Conservation (phyloP, 139 green algal species). For the Desmodesmus armatus region DNA sequence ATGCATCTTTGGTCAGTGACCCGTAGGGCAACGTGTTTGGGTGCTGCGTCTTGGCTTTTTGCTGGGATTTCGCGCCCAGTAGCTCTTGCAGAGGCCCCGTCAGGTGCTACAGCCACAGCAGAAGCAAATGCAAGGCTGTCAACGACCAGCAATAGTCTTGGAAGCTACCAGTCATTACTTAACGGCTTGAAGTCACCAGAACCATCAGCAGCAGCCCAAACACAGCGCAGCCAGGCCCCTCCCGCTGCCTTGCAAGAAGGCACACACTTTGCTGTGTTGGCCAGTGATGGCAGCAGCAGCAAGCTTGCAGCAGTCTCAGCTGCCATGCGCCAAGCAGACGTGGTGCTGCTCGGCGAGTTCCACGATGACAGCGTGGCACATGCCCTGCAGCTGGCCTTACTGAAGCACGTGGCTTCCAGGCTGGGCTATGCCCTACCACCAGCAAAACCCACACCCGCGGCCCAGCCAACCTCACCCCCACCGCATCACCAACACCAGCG, state of each 20-base stretch:
- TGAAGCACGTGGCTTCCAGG: slow-evolving; percentile 1
- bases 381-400: slow-evolving; percentile 46
- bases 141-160: too few species aligned
- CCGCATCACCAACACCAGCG: background rate
- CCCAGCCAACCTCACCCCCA: too few species aligned
- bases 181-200: background rate
- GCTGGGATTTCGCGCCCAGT: too few species aligned
- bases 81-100: too few species aligned
- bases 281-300: background rate
- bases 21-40: too few species aligned
- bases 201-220: background rate
- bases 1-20: too few species aligned
- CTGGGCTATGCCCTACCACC: background rate
- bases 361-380: slow-evolving; percentile 61
- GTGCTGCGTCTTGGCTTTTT: too few species aligned
- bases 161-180: too few species aligned
- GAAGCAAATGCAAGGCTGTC: too few species aligned
- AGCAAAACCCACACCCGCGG: background rate
- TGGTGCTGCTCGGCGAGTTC: slow-evolving; percentile 57
- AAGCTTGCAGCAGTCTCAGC: background rate
- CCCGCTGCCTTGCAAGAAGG: background rate
- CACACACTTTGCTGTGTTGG: slow-evolving; percentile 19
- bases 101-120: too few species aligned
- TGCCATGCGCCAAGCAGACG: slow-evolving; percentile 19
- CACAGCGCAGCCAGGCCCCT: background rate